These are phyloP conservation scores for Lentinula sp. DNA, from an alignment of 768 basidiomycete genomes.

Conservation along the genomic window DNA sequence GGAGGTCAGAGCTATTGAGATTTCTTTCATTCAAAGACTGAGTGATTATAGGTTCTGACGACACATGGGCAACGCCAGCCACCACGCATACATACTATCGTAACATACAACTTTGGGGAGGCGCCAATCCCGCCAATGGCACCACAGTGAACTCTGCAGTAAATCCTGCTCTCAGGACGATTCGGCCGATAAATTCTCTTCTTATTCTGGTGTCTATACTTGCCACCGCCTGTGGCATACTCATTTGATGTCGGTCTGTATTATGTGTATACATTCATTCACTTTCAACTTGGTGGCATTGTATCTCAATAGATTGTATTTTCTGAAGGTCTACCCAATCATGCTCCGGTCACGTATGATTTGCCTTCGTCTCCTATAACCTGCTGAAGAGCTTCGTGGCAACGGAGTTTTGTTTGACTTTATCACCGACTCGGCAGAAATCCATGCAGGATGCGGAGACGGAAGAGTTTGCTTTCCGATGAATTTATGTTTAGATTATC, in stretches of 20 bases:
- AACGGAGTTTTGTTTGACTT: neutral
- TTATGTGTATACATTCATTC: neutral
- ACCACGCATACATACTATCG: conserved; percentile 72
- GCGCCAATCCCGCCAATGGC: conserved; percentile 38
- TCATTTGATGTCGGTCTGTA: neutral
- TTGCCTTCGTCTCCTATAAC: neutral
- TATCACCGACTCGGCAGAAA: neutral
- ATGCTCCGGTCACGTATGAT: neutral
- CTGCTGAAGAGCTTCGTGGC: neutral
- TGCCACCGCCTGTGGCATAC: neutral
- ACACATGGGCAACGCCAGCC: conserved; percentile 64
- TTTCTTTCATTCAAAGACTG: neutral
- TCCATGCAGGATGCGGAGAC: neutral
- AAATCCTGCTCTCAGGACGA: neutral
- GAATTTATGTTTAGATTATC: neutral
- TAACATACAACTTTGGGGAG: conserved; percentile 63
- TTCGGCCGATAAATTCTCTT: neutral
- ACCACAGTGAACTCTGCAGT: neutral
- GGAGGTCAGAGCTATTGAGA: conserved; percentile 42
- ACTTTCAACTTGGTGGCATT: no score
- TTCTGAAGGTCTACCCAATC: no score
- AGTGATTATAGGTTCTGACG: conserved; percentile 45
- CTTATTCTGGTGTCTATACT: neutral
- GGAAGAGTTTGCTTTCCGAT: neutral
- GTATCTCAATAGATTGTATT: no score